phyloP scores from a whole-genome alignment of 805 yeast genomes.

The Suhomyces kilbournensis region DNA sequence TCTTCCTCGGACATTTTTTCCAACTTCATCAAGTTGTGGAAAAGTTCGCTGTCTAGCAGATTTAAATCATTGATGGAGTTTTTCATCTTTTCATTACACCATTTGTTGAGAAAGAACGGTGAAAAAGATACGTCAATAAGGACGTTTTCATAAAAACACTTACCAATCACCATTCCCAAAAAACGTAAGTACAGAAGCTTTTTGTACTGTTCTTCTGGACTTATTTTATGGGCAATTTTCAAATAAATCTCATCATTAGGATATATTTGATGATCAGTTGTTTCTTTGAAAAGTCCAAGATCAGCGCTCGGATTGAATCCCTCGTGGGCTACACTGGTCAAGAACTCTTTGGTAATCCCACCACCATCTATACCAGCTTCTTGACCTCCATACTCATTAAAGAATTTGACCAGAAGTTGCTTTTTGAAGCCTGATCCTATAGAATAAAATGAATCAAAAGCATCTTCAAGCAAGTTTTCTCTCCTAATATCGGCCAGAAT shows the following conservation, averaged over 20 bases:
- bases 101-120: slow-evolving; percentile 72
- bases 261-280: slow-evolving; percentile 58
- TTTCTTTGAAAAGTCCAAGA: slow-evolving; percentile 38
- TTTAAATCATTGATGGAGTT: slow-evolving; percentile 77
- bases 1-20: slow-evolving; percentile 53
- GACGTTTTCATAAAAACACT: slow-evolving; percentile 80
- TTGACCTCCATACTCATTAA: slow-evolving; percentile 60
- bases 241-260: slow-evolving; percentile 62
- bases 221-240: slow-evolving; percentile 28
- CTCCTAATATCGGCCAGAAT: slow-evolving; percentile 60
- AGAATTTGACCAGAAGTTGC: slow-evolving; percentile 61
- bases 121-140: slow-evolving; percentile 83
- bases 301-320: slow-evolving; percentile 50
- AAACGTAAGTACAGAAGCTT: slow-evolving; percentile 47
- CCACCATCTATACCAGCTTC: slow-evolving; percentile 98
- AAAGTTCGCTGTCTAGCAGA: slow-evolving; percentile 66
- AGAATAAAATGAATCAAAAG: slow-evolving; percentile 55
- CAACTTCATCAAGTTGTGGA: slow-evolving; percentile 60
- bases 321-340: slow-evolving; percentile 67
- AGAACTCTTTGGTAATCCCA: slow-evolving; percentile 87
- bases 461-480: slow-evolving; percentile 70
- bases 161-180: slow-evolving; percentile 82
- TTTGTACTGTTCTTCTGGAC: slow-evolving; percentile 23
- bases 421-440: slow-evolving; percentile 56
- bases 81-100: slow-evolving; percentile 50